Percentiles rank a stretch among this genome's conserved stretches.
Conservation (phyloP, 2,329 filamentous ascomycete genomes). For the Neurospora sp. region DNA sequence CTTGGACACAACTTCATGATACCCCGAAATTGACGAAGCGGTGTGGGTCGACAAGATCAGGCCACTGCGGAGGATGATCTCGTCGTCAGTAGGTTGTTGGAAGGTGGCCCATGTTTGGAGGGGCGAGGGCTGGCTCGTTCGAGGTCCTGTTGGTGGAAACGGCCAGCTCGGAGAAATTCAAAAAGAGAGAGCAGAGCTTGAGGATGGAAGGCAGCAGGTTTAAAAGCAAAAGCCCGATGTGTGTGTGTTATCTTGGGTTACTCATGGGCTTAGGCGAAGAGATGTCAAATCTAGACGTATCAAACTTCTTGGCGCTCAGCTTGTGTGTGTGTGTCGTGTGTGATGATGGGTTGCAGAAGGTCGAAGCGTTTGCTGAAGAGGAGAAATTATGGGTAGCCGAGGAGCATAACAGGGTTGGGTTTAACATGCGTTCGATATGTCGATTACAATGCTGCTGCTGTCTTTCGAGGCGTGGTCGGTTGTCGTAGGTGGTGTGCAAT, state of each 20-base stretch:
- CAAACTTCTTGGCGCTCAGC: neutral
- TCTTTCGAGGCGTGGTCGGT: neutral
- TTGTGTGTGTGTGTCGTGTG: neutral
- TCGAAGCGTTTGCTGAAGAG: neutral
- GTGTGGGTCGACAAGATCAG: neutral
- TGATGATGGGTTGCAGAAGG: neutral
- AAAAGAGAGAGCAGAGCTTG: neutral
- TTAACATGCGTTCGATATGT: neutral
- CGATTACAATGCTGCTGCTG: neutral
- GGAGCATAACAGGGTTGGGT: neutral
- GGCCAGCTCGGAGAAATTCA: neutral
- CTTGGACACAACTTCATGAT: neutral
- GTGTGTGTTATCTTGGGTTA: neutral
- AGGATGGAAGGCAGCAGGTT: neutral
- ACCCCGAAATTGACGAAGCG: neutral
- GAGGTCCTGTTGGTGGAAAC: slow-evolving; percentile 2
- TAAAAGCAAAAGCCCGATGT: neutral
- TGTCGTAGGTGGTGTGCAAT: neutral
- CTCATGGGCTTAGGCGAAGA: neutral
- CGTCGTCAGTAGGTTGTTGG: slow-evolving; percentile 1
- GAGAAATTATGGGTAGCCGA: neutral
- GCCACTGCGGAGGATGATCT: neutral
- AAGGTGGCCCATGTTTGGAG: neutral
- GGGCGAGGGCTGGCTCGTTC: neutral
- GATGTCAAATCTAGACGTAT: neutral